phyloP scores from a whole-genome alignment of 2,329 filamentous ascomycete genomes.

The Fusarium siculi region DNA sequence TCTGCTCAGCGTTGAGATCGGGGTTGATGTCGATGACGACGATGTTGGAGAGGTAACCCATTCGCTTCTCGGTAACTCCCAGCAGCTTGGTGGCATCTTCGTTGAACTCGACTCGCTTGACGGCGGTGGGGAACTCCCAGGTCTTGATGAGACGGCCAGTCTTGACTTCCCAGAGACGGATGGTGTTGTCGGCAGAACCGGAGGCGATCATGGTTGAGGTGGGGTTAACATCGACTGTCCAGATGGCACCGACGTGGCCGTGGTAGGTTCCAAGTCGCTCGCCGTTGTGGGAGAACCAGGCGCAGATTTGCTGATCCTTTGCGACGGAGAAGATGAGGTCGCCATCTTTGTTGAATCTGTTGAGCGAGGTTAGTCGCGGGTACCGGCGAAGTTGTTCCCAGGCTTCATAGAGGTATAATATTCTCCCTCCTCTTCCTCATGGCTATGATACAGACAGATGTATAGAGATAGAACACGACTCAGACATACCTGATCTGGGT shows the following conservation, averaged over 20 bases:
- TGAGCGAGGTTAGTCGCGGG: conserved; percentile 27
- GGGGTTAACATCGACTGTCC: conserved; percentile 97
- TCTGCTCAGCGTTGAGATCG: conserved; percentile 85
- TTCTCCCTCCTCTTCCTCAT: conserved; percentile 7
- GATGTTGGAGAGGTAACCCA: conserved; percentile 94
- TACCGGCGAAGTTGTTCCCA: conserved; percentile 9
- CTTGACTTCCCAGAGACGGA: conserved; percentile 96
- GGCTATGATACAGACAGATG: not conserved
- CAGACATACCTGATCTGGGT: conserved; percentile 85
- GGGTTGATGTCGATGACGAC: conserved; percentile 90
- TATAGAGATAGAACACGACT: not conserved
- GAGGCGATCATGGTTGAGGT: conserved; percentile 92
- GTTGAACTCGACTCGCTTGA: conserved; percentile 98
- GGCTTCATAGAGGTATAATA: conserved; percentile 7
- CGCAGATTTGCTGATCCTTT: conserved; percentile 97
- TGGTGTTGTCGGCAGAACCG: conserved; percentile 97
- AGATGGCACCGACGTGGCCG: conserved; percentile 97
- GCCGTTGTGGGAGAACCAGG: conserved; percentile 97
- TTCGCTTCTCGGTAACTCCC: conserved; percentile 97
- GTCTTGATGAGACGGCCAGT: conserved; percentile 93
- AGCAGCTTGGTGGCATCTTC: conserved; percentile 91
- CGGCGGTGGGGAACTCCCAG: conserved; percentile 96
- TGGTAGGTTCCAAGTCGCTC: conserved; percentile 97
- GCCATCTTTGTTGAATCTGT: conserved; percentile 90
- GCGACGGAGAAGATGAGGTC: conserved; percentile 95